These are phyloP conservation scores for Gyrodon lividus DNA, from an alignment of 768 basidiomycete species.

Conservation along the genomic window DNA sequence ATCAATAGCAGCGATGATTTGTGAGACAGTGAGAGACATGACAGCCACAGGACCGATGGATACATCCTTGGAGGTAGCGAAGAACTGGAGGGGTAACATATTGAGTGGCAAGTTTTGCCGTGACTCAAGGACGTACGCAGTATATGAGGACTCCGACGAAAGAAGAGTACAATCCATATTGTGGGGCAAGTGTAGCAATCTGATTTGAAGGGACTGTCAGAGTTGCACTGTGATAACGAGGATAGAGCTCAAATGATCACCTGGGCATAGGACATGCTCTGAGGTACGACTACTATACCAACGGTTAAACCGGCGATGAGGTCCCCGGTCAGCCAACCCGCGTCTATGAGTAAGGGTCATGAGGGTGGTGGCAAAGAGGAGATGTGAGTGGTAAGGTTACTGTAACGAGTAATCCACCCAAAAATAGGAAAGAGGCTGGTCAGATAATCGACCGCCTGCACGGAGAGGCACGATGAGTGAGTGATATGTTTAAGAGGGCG, in stretches of 20 bases:
- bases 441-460: constrained; percentile 63
- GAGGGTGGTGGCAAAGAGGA: constrained; percentile 3
- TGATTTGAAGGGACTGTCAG: constrained; percentile 25
- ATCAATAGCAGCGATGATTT: constrained; percentile 72
- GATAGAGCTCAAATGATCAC: constrained; percentile 33
- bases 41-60: constrained; percentile 99
- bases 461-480: background rate
- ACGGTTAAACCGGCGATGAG: constrained; percentile 90
- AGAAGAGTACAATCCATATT: constrained; percentile 94
- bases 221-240: background rate
- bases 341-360: constrained; percentile 40
- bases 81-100: constrained; percentile 53
- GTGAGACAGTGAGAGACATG: constrained; percentile 87
- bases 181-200: constrained; percentile 80
- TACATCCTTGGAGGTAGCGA: constrained; percentile 97
- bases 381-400: constrained; percentile 40
- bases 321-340: constrained; percentile 83
- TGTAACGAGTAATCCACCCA: constrained; percentile 85
- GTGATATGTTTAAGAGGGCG: background rate
- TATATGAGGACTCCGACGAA: constrained; percentile 87
- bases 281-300: constrained; percentile 93
- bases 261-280: constrained; percentile 87
- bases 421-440: constrained; percentile 79
- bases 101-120: background rate
- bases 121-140: constrained; percentile 52